Evolutionary conservation across 257 asterid genomes (phyloP).

Genomic region (Fraxinus anomala): DNA sequence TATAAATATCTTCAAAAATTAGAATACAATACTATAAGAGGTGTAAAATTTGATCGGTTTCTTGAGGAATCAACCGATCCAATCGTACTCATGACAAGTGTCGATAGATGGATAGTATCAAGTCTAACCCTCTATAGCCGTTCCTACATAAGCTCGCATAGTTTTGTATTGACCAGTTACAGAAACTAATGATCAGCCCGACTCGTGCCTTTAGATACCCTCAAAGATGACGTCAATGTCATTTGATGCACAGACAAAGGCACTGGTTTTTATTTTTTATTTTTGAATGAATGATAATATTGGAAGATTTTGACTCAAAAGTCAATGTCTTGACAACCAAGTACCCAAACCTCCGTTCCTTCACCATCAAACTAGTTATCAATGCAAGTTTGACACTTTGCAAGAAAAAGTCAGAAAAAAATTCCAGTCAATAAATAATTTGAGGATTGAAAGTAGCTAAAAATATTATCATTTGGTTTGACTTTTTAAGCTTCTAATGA

Average conservation of each 20-base stretch:
- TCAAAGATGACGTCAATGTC: background rate
- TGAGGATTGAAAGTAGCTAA: background rate
- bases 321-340: background rate
- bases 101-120: too few relatives aligned
- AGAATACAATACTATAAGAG: too few relatives aligned
- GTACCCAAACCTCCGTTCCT: background rate
- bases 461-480: background rate
- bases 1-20: too few relatives aligned
- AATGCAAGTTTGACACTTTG: background rate
- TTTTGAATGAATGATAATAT: background rate
- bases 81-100: background rate
- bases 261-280: background rate
- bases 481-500: background rate
- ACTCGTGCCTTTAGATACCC: too few relatives aligned
- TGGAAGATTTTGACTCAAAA: background rate
- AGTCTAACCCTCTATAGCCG: background rate
- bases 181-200: too few relatives aligned
- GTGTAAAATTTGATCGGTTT: too few relatives aligned
- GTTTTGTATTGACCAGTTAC: too few relatives aligned
- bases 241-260: background rate
- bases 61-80: too few relatives aligned
- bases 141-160: too few relatives aligned
- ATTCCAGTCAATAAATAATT: background rate
- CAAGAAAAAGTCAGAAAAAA: constrained; percentile 1
- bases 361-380: background rate